phyloP scores from a whole-genome alignment of 495 filamentous ascomycete genomes.

The Penicillium odoratum region DNA sequence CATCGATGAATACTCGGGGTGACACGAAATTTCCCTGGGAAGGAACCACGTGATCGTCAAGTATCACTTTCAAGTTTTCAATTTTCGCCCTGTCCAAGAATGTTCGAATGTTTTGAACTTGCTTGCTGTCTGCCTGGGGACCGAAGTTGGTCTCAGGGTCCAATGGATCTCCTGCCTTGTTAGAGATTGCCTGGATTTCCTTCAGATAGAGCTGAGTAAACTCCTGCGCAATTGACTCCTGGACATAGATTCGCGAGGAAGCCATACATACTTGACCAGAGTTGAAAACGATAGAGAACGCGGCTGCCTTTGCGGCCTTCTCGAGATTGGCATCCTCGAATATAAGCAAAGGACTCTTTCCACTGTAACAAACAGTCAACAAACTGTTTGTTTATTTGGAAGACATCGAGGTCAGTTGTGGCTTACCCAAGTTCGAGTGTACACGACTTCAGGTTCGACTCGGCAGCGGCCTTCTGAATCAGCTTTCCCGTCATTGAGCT shows the following conservation, averaged over 20 bases:
- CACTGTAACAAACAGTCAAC: too few species aligned
- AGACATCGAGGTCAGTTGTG: too few species aligned
- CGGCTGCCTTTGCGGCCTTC: slow-evolving; percentile 84
- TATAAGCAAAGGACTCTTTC: slow-evolving; percentile 89
- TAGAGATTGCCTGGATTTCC: slow-evolving; percentile 64
- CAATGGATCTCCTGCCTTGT: slow-evolving; percentile 81
- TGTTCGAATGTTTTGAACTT: too few species aligned
- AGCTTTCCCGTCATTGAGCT: slow-evolving; percentile 76
- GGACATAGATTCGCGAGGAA: slow-evolving; percentile 84
- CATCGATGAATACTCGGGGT: too few species aligned
- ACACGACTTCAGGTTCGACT: slow-evolving; percentile 88
- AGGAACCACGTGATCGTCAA: too few species aligned
- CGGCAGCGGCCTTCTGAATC: slow-evolving; percentile 85
- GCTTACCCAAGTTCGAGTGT: slow-evolving; percentile 87
- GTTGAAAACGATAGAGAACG: slow-evolving; percentile 91
- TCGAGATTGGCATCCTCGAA: slow-evolving; percentile 87
- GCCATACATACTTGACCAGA: slow-evolving; percentile 92
- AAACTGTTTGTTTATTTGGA: too few species aligned
- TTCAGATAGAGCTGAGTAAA: slow-evolving; percentile 77
- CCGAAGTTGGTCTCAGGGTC: slow-evolving; percentile 80
- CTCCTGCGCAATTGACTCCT: slow-evolving; percentile 61
- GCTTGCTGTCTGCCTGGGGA: too few species aligned
- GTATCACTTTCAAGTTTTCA: too few species aligned
- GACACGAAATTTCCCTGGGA: too few species aligned
- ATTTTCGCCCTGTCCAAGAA: too few species aligned